Evolutionary conservation across 2,329 filamentous ascomycete species (phyloP), one percentile per base, ranked within the genome.

Genomic region (Fonsecaea multimorphosa): DNA sequence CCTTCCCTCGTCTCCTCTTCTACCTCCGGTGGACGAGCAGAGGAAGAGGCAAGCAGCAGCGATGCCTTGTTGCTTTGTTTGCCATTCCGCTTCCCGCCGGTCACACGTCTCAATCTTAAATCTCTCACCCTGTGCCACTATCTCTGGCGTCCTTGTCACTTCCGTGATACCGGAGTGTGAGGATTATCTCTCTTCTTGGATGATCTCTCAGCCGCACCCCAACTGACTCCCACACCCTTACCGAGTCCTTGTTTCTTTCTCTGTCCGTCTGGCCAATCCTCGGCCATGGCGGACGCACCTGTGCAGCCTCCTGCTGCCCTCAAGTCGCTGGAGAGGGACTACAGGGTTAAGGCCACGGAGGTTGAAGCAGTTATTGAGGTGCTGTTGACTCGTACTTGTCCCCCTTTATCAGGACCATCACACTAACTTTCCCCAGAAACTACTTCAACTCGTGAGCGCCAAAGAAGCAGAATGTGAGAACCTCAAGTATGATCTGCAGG

Each of bases 401-500:
- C 29, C 22, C 55, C 6, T n/a, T 16, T 40, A n/a, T 8, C 46
- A 34, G 11, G 16, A n/a, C 27, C 36, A 38, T 14, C 14, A 9
- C 29, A 29, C 62, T 60, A 55, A 58, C 58, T 31, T n/a, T 38
- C 40, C 11, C 6, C 58, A 68, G 66, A 63, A 65, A 56, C 62
- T 68, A 32, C 16, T 65, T 29, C 19, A 63, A 40, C 59, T 63
- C 3, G 40, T 65, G 14, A 27, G 38, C 11, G 49, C 58, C 11
- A 63, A 61, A 53, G 66, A 68, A 49, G 46, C 54, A 51, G 49
- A 57, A 12, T 51, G 38, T 49, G 61, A 64, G 24, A 61, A 69
- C 22, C 62, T 69, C 52, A 62, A 54, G 24, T 61, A 63, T 29
- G 67, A 69, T 61, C 58, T 69, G n/a, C 46, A 65, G 19, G 65